phyloP scores from a whole-genome alignment of 768 basidiomycete species.

The Pluteus cervinus region DNA sequence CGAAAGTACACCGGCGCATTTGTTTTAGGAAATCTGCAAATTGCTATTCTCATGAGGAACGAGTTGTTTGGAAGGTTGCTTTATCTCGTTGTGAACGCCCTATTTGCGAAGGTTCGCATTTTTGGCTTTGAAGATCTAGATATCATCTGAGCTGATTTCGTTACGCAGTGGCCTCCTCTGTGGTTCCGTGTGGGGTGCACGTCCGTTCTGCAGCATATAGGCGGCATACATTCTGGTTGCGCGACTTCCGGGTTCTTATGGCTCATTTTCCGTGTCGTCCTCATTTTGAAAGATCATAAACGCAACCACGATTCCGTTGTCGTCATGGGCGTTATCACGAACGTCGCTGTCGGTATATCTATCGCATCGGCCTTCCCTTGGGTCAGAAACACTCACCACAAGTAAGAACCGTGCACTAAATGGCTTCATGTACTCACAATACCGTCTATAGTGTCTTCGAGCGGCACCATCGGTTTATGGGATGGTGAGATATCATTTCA shows the following conservation, averaged over 20 bases:
- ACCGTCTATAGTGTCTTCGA: constrained; percentile 57
- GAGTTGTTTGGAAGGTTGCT: constrained; percentile 77
- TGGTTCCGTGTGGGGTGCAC: constrained; percentile 65
- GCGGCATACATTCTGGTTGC: constrained; percentile 83
- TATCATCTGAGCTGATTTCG: constrained; percentile 6
- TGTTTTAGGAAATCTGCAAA: constrained; percentile 67
- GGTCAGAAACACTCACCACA: constrained; percentile 78
- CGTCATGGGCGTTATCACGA: constrained; percentile 55
- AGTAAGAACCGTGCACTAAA: constrained; percentile 35
- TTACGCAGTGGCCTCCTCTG: constrained; percentile 42
- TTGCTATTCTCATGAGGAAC: constrained; percentile 73
- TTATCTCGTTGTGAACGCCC: constrained; percentile 64
- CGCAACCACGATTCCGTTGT: constrained; percentile 50
- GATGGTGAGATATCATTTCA: constrained; percentile 46
- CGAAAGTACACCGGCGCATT: constrained; percentile 61
- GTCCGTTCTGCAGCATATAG: constrained; percentile 70
- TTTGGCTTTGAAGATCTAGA: not conserved
- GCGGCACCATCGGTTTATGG: constrained; percentile 76
- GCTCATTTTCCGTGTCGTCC: constrained; percentile 58
- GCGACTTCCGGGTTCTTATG: constrained; percentile 69
- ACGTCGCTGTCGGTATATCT: constrained; percentile 52
- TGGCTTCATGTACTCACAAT: not conserved
- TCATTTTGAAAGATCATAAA: constrained; percentile 44
- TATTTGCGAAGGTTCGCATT: constrained; percentile 65
- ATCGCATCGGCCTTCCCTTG: constrained; percentile 69